Evolutionary conservation across 345 rosid genomes (phyloP), one percentile per base, ranked within the genome.

Genomic region (Arabidopsis suecica): DNA sequence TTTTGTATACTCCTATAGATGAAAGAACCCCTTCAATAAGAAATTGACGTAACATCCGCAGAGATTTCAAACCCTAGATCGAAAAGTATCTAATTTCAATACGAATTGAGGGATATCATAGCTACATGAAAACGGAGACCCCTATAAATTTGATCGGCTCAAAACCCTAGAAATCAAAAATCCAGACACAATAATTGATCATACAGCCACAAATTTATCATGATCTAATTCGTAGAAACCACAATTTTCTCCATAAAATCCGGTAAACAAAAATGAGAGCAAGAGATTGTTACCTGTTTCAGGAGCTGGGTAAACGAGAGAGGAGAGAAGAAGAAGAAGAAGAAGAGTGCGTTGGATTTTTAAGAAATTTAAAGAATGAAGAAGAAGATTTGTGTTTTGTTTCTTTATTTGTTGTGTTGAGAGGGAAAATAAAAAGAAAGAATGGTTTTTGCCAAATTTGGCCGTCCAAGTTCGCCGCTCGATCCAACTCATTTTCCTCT

Each of bases 381-480:
- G 62, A 49, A 23, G 8, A 13, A 42, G 62, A 8, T 40, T 62
- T 38, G 1, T 30, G 20, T 4, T 11, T 20, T 28, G 32, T 28
- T 63, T 38, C 0, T 25, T 10, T 20, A 41, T 36, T 40, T 4
- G 38, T 72, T 50, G 54, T 51, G 57, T 42, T 42, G 69, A 54
- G 59, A 69, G 2, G 57, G 58, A 62, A 61, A 49, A 40, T 11
- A 42, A 69, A 1, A 25, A 5, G 44, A 69, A 62, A 23, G 10
- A 54, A 59, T 49, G 58, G 59, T 41, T 69, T 48, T 62, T 76
- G 80, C 75, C 80, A 69, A 76, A 69, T 54, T 34, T 76, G 75
- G 80, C 50, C 44, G 71, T 53, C 54, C 36, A 38, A 75, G 68
- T 68, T 69, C 69, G 69, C 57, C 74, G 10, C 61, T 69, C 41